These are phyloP conservation scores for Tremella mesenterica DNA, from an alignment of 768 basidiomycete genomes.

Conservation along the genomic window DNA sequence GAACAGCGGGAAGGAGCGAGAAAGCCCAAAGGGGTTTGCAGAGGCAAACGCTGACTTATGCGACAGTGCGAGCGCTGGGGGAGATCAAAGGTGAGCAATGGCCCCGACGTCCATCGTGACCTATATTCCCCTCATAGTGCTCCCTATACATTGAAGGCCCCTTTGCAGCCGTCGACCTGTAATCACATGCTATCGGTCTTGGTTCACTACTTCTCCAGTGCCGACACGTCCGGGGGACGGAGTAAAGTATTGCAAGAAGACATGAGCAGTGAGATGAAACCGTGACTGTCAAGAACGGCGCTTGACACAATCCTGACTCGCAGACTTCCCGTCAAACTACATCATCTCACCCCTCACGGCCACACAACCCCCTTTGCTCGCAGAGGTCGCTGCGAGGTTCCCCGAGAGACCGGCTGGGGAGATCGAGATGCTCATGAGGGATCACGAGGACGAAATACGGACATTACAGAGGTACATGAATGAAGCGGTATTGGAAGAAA, in stretches of 20 bases:
- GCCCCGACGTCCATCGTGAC: too few relatives aligned
- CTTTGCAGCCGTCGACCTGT: background rate
- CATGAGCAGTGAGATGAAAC: too few relatives aligned
- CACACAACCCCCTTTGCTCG: conserved; percentile 22
- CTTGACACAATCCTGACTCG: too few relatives aligned
- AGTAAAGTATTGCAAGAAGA: too few relatives aligned
- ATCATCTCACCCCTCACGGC: conserved; percentile 30
- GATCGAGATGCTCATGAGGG: conserved; percentile 33
- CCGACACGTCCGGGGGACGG: too few relatives aligned
- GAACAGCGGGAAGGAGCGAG: conserved; percentile 68
- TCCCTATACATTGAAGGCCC: background rate
- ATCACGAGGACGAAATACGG: conserved; percentile 39
- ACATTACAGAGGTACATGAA: conserved; percentile 28
- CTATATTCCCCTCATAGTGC: too few relatives aligned
- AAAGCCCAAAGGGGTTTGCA: conserved; percentile 65
- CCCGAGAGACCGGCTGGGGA: conserved; percentile 20
- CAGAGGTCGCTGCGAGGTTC: conserved; percentile 40
- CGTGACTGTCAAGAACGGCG: too few relatives aligned
- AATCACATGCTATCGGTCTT: too few relatives aligned
- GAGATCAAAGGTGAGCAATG: background rate
- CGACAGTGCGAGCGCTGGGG: conserved; percentile 50
- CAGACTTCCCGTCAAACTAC: conserved; percentile 24
- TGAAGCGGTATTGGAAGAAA: conserved; percentile 32
- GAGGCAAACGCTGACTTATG: conserved; percentile 64
- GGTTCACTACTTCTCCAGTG: too few relatives aligned